Evolutionary conservation across 495 filamentous ascomycete genomes (phyloP).

Genomic region (Durotheca rogersii): DNA sequence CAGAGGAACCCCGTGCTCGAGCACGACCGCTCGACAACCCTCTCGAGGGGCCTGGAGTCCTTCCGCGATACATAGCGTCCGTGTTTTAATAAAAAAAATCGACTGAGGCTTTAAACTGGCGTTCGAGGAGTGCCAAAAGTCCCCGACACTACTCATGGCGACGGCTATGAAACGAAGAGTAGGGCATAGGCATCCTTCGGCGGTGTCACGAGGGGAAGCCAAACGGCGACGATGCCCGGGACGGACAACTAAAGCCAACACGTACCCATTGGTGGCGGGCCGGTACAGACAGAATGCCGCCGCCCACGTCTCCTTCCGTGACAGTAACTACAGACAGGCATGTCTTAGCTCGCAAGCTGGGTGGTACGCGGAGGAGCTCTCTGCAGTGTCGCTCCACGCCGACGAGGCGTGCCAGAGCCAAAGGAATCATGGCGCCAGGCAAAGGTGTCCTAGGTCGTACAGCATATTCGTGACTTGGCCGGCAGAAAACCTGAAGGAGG

Average conservation of each 20-base stretch:
- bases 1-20: not conserved
- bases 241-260: not conserved
- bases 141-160: not conserved
- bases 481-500: not conserved
- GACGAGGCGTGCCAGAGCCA: too few species aligned
- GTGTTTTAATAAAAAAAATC: not conserved
- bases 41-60: slow-evolving; percentile 1
- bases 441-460: not conserved
- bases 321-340: not conserved
- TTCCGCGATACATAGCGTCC: slow-evolving; percentile 14
- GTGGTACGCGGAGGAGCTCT: not conserved
- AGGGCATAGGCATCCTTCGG: not conserved
- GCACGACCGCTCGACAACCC: slow-evolving; percentile 2
- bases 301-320: not conserved
- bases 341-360: not conserved
- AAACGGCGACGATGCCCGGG: not conserved
- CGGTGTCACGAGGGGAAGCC: not conserved
- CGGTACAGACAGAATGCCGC: not conserved
- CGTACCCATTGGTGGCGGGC: not conserved
- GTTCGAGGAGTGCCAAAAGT: not conserved
- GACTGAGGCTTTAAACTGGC: not conserved
- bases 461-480: not conserved
- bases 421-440: not conserved
- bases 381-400: not conserved
- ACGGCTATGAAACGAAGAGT: not conserved